These are phyloP conservation scores for Chlorencoelia australis DNA, from an alignment of 2,329 filamentous ascomycete species.

Conservation along the genomic window DNA sequence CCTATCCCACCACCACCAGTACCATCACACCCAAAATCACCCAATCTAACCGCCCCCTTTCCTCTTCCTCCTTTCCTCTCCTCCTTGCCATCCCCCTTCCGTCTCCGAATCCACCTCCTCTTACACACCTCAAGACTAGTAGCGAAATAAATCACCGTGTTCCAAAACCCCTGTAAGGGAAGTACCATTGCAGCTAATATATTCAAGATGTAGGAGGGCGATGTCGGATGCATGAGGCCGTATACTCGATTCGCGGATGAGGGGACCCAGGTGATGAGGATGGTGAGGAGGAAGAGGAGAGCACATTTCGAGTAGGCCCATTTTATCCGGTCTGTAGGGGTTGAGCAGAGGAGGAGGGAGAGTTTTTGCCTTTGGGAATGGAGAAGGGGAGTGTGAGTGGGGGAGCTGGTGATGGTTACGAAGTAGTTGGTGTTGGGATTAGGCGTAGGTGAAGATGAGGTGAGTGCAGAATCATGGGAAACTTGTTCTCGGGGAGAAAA, in stretches of 20 bases:
- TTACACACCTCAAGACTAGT: slow-evolving; percentile 58
- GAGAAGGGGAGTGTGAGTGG: too few relatives aligned
- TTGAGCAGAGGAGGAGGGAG: too few relatives aligned
- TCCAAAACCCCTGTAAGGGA: slow-evolving; percentile 78
- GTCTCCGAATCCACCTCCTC: slow-evolving; percentile 9
- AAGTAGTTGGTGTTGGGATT: slow-evolving; percentile 8
- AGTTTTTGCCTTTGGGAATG: too few relatives aligned
- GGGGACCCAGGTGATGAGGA: slow-evolving; percentile 65
- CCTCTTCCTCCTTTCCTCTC: background rate
- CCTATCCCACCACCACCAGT: too few relatives aligned
- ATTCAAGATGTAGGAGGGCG: slow-evolving; percentile 49
- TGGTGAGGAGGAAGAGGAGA: slow-evolving; percentile 59
- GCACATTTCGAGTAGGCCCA: slow-evolving; percentile 62
- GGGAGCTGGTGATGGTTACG: slow-evolving; percentile 8
- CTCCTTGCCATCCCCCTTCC: background rate
- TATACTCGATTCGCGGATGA: slow-evolving; percentile 69
- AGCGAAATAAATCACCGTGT: slow-evolving; percentile 63
- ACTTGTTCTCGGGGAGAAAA: too few relatives aligned
- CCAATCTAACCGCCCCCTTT: background rate
- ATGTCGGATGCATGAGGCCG: slow-evolving; percentile 46
- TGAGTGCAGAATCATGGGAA: slow-evolving; percentile 9
- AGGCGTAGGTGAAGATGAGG: too few relatives aligned
- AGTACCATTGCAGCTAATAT: slow-evolving; percentile 63
- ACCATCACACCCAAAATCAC: too few relatives aligned
- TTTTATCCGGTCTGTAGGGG: slow-evolving; percentile 43